A percentile compares a stretch with the other conserved stretches of the same genome.
Evolutionary conservation across 176 grass and related monocot species (phyloP).

Genomic region (Rhynchospora breviuscula): DNA sequence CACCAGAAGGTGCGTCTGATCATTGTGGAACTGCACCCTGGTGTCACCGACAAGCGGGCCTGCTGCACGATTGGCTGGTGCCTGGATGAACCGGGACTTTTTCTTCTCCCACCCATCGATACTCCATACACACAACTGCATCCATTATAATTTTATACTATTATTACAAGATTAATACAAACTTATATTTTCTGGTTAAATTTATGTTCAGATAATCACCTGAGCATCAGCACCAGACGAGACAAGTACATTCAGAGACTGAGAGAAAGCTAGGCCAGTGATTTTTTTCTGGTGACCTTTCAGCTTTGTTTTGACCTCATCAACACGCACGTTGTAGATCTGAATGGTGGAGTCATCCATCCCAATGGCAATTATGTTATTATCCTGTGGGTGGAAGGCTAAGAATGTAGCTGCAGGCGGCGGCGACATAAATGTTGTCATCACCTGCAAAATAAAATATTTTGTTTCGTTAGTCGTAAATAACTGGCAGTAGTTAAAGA

Average conservation of each 20-base stretch:
- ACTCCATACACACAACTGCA: slow-evolving; percentile 88
- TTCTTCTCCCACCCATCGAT: slow-evolving; percentile 99
- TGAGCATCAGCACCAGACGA: slow-evolving; percentile 98
- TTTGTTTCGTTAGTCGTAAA: slow-evolving; percentile 9
- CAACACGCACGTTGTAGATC: slow-evolving; percentile 98
- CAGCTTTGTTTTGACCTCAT: slow-evolving; percentile 97
- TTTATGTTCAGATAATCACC: slow-evolving; percentile 34
- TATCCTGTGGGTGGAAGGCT: slow-evolving; percentile 97
- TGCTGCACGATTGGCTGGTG: slow-evolving; percentile 46
- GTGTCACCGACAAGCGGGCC: slow-evolving; percentile 76
- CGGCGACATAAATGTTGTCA: slow-evolving; percentile 99
- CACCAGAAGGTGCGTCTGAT: slow-evolving; percentile 84
- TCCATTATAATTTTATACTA: slow-evolving; percentile 15
- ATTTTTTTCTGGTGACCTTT: slow-evolving; percentile 98
- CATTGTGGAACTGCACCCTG: slow-evolving; percentile 97
- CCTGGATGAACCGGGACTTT: slow-evolving; percentile 78
- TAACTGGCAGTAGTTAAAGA: slow-evolving; percentile 9
- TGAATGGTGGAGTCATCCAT: slow-evolving; percentile 98
- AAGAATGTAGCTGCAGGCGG: slow-evolving; percentile 92
- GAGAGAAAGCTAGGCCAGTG: slow-evolving; percentile 95
- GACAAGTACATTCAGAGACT: slow-evolving; percentile 81
- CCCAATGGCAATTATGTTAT: slow-evolving; percentile 99
- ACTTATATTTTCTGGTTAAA: background rate
- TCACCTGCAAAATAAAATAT: slow-evolving; percentile 46
- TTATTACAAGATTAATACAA: background rate